Percentiles rank a stretch among this genome's conserved stretches.
These are phyloP conservation scores for Daldinia eschscholtzii DNA, from an alignment of 2,329 filamentous ascomycete species.

Conservation along the genomic window DNA sequence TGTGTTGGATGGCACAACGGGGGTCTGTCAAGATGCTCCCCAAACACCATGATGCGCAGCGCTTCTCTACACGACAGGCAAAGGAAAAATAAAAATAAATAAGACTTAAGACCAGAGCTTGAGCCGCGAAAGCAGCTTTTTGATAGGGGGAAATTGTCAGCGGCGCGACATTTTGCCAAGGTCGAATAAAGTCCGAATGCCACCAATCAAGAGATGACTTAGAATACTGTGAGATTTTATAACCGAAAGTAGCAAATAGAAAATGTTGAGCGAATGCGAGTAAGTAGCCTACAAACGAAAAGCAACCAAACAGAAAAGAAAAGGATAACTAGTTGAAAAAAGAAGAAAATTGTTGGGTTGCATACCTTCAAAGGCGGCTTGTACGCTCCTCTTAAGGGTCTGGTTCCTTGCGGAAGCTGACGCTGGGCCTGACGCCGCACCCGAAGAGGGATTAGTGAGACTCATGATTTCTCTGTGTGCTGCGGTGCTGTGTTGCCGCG, in stretches of 20 bases:
- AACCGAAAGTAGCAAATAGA: constrained; percentile 32
- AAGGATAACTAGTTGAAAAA: constrained; percentile 26
- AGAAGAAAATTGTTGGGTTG: constrained; percentile 36
- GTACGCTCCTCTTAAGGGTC: constrained; percentile 69
- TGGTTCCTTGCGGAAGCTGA: constrained; percentile 61
- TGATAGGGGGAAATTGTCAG: constrained; percentile 27
- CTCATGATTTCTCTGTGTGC: constrained; percentile 57
- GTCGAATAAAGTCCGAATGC: constrained; percentile 38
- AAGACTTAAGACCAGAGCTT: neutral
- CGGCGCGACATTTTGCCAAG: constrained; percentile 37
- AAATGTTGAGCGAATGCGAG: constrained; percentile 17
- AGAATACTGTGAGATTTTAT: constrained; percentile 23
- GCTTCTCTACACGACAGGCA: neutral
- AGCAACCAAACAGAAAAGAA: constrained; percentile 23
- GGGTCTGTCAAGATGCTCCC: constrained; percentile 22
- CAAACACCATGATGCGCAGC: constrained; percentile 27
- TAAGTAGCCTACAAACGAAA: constrained; percentile 29
- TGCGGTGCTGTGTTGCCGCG: neutral
- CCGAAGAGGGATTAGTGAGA: constrained; percentile 67
- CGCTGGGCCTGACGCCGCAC: constrained; percentile 60
- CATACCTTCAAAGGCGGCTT: constrained; percentile 72
- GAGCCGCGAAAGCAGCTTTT: constrained; percentile 13
- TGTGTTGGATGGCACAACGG: constrained; percentile 21
- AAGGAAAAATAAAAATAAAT: constrained; percentile 1
- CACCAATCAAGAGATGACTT: constrained; percentile 37